Conservation (phyloP, 2,329 filamentous ascomycete genomes). For the Stemphylium lycopersici region DNA sequence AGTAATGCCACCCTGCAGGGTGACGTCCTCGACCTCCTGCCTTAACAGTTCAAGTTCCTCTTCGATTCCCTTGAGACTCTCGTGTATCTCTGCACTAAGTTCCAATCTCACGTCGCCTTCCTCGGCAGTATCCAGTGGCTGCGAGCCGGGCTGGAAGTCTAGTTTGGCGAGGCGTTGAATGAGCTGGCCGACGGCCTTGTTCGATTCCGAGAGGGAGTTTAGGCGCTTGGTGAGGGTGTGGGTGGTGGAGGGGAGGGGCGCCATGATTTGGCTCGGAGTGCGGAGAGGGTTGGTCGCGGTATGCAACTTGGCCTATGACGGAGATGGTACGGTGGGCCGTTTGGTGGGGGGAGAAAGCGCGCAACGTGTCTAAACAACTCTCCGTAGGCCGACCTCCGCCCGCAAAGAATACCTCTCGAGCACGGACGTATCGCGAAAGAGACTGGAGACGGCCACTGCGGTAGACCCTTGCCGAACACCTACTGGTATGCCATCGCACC, state of each 20-base stretch:
- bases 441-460: constrained; percentile 6
- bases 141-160: constrained; percentile 67
- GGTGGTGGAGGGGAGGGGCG: constrained; percentile 43
- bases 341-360: constrained; percentile 17
- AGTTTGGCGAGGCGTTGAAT: constrained; percentile 64
- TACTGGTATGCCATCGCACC: neutral
- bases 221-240: constrained; percentile 56
- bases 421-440: constrained; percentile 28
- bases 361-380: constrained; percentile 23
- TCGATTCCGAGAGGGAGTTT: constrained; percentile 58
- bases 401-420: constrained; percentile 17
- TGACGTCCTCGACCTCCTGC: constrained; percentile 77
- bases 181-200: constrained; percentile 61
- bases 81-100: constrained; percentile 79
- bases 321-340: constrained; percentile 31
- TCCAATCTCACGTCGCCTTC: constrained; percentile 72
- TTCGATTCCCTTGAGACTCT: constrained; percentile 76
- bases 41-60: constrained; percentile 81
- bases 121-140: constrained; percentile 61
- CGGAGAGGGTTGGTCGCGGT: constrained; percentile 35
- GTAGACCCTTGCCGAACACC: neutral
- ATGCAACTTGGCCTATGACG: constrained; percentile 39
- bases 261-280: constrained; percentile 36
- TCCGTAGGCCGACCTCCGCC: constrained; percentile 14
- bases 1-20: constrained; percentile 48